A percentile compares a stretch with the other conserved stretches of the same genome.
These are phyloP conservation scores for Phytophthora pluvialis DNA, from an alignment of 352 stramenopile genomes.

Conservation along the genomic window DNA sequence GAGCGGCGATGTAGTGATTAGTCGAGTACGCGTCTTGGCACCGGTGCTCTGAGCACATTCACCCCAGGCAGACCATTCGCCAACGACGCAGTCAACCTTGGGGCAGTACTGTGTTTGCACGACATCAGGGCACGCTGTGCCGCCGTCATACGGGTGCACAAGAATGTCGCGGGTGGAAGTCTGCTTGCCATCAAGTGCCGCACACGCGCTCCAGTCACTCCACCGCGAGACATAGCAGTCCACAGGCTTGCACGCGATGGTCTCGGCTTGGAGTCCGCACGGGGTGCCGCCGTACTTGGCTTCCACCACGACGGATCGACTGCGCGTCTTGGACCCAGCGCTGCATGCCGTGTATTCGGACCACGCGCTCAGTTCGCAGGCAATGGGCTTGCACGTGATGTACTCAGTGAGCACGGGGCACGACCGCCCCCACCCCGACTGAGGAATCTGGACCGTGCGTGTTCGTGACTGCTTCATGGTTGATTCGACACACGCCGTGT, in stretches of 20 bases:
- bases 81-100: slow-evolving; percentile 53
- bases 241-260: slow-evolving; percentile 60
- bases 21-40: slow-evolving; percentile 40
- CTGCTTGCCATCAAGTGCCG: slow-evolving; percentile 40
- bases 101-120: slow-evolving; percentile 47
- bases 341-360: slow-evolving; percentile 40
- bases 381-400: slow-evolving; percentile 50
- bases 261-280: slow-evolving; percentile 44
- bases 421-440: slow-evolving; percentile 35
- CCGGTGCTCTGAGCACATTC: slow-evolving; percentile 46
- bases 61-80: slow-evolving; percentile 41
- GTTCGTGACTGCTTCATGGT: slow-evolving; percentile 54
- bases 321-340: slow-evolving; percentile 42
- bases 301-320: slow-evolving; percentile 26
- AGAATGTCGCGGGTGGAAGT: slow-evolving; percentile 45
- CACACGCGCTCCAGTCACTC: slow-evolving; percentile 45
- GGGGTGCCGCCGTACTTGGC: slow-evolving; percentile 41
- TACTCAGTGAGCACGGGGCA: slow-evolving; percentile 48
- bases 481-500: slow-evolving; percentile 40
- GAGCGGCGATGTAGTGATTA: slow-evolving; percentile 27
- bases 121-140: slow-evolving; percentile 44
- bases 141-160: slow-evolving; percentile 42
- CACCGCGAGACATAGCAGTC: slow-evolving; percentile 59
- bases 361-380: slow-evolving; percentile 52
- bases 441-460: slow-evolving; percentile 22